Evolutionary conservation across 805 yeast genomes (phyloP).

Genomic region (Kodamaea laetipori): DNA sequence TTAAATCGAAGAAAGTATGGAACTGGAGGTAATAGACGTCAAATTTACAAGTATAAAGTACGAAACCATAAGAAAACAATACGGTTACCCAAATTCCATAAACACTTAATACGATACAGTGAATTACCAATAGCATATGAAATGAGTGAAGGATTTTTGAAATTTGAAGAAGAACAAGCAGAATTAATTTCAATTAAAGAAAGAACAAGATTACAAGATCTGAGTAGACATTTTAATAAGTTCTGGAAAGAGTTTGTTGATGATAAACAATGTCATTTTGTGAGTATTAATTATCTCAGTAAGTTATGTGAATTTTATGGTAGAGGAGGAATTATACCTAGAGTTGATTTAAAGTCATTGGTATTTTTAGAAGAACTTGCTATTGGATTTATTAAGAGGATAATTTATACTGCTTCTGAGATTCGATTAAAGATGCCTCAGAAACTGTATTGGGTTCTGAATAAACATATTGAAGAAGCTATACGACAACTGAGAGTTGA

Average conservation of each 20-base stretch:
- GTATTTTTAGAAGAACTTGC: conserved; percentile 17
- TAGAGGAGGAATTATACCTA: not conserved
- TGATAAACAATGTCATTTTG: not conserved
- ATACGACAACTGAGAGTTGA: too few species aligned
- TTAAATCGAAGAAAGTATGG: conserved; percentile 18
- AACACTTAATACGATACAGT: conserved; percentile 35
- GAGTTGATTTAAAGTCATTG: conserved; percentile 10
- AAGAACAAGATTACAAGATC: conserved; percentile 11
- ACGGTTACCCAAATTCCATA: conserved; percentile 14
- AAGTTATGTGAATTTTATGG: not conserved
- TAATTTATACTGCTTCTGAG: conserved; percentile 11
- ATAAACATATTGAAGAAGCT: conserved; percentile 5
- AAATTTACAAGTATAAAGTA: conserved; percentile 13
- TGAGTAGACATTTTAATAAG: conserved; percentile 7
- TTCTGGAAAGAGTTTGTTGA: conserved; percentile 4
- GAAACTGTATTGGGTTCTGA: not conserved
- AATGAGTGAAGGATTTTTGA: conserved; percentile 45
- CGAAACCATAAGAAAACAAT: conserved; percentile 9
- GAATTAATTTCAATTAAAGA: conserved; percentile 25
- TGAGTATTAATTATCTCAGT: conserved; percentile 2
- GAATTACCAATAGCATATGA: conserved; percentile 58
- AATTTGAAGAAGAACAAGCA: conserved; percentile 47
- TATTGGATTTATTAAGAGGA: conserved; percentile 5
- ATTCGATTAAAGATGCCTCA: not conserved
- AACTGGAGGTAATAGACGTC: not conserved